Evolutionary conservation across 2,329 filamentous ascomycete genomes (phyloP), one percentile per base, ranked within the genome.

Genomic region (Ceratocystis huliohia): DNA sequence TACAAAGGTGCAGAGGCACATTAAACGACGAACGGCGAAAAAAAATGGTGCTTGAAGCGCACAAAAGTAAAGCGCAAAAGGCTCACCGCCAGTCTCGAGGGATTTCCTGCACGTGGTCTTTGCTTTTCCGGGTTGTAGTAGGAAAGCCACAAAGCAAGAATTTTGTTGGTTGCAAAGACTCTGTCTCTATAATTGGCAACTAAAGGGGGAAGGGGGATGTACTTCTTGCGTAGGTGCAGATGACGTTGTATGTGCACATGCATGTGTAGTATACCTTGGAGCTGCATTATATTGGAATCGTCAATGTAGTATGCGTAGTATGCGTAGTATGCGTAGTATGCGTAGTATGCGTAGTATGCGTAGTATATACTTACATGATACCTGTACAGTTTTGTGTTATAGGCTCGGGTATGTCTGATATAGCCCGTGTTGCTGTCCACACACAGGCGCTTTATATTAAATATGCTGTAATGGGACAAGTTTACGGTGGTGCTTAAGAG

Each of bases 81-180:
- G 53, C 53, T 65, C 63, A 65, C 63, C 63, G 63, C 63, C 63
- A 65, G 63, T 65, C 59, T 56, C 37, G 50, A 65, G 48, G 63
- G 63, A 65, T 65, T 48, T 41, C 22, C 53, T 57, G 53, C 53
- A 57, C 53, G 53, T 57, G 53, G 53, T 57, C 28, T 57, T 57
- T 57, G 53, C 53, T 57, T 57, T 30, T 30, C 48, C 8, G n/a
- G 5, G 28, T 17, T 57, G 53, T 30, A 57, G 53, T 13, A 57
- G 30, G 53, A 50, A 41, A 7, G 48, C 46, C n/a, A 48, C n/a
- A 48, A 41, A 22, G 46, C 46, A 50, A 50, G 20, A 13, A 5
- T 41, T 41, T 41, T 13, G 37, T 5, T 50, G n/a, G 20, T 8
- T 50, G 48, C 5, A 50, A 41, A 33, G 30, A 20, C 45, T 50